phyloP scores from a whole-genome alignment of 2,329 filamentous ascomycete species.

The Cladorrhinum sp. region DNA sequence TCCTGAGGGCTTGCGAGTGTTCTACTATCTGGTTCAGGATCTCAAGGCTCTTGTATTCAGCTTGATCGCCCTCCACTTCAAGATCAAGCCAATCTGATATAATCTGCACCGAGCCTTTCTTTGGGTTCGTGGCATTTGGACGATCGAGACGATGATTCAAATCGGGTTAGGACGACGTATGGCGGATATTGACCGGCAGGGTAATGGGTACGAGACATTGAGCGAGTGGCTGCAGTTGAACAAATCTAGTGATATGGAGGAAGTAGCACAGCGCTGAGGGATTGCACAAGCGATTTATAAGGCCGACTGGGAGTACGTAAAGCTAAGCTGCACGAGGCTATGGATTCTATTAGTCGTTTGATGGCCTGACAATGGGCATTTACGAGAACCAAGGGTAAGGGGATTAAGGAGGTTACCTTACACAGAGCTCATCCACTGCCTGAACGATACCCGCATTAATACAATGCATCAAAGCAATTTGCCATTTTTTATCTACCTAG shows the following conservation, averaged over 20 bases:
- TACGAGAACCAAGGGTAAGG: not conserved
- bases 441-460: not conserved
- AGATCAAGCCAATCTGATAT: slow-evolving; percentile 74
- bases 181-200: too few relatives aligned
- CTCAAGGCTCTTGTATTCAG: slow-evolving; percentile 96
- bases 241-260: not conserved
- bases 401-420: not conserved
- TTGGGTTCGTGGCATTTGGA: slow-evolving; percentile 26
- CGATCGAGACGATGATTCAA: not conserved
- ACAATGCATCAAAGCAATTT: not conserved
- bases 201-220: not conserved
- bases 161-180: too few relatives aligned
- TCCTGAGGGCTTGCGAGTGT: slow-evolving; percentile 91
- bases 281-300: not conserved
- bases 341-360: too few relatives aligned
- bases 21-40: slow-evolving; percentile 98
- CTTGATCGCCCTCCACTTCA: slow-evolving; percentile 94
- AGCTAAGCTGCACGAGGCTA: too few relatives aligned
- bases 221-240: too few relatives aligned
- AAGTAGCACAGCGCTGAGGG: not conserved
- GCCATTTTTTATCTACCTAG: not conserved
- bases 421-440: not conserved
- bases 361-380: too few relatives aligned
- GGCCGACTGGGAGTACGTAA: too few relatives aligned
- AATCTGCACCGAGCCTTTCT: slow-evolving; percentile 20